Evolutionary conservation across 176 grass and related monocot species (phyloP), one percentile per base, ranked within the genome.

Genomic region (Rhynchospora breviuscula): DNA sequence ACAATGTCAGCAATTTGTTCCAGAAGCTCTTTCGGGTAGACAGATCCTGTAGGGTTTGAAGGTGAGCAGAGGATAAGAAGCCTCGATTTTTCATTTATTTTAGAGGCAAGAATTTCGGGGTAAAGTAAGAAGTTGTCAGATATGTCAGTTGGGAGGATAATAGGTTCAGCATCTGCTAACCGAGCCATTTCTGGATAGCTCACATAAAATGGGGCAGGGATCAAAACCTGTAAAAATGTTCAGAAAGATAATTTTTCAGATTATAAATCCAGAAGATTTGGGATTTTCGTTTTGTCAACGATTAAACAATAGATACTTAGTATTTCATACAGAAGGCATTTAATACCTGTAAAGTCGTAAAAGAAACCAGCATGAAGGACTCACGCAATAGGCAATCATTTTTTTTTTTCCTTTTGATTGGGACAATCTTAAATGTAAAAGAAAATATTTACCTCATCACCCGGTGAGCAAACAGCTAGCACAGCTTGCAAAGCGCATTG

Each of bases 181-280:
- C 85, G 91, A 88, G 92, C 94, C 90, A 97, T 97, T 79, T 97
- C 94, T 88, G 94, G 94, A 86, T 97, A 97, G 40, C 92, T 97
- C 70, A 97, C 92, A 90, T 90, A 97, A 66, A 72, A 97, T 79
- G 94, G 94, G 58, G 92, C 94, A 59, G 94, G 94, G 76, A 97
- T 91, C 75, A 97, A 75, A 81, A 97, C 94, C 94, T 94, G 79
- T 23, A 19, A 10, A 70, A 80, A 19, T 40, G 75, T 45, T 21
- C 29, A 67, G 10, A 23, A 56, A 59, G 68, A 73, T 23, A 0
- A 80, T 5, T 17, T 77, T 77, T 77, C 13, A 56, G 49, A 77
- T 77, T 4, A 29, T 29, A 77, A 77, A 22, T 0, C 23, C 6
- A 9, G 9, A 48, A 77, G 11, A 56, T 77, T 15, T 2, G 1